Conservation (phyloP, 2,329 filamentous ascomycete genomes). For the Chaetomium globosum region DNA sequence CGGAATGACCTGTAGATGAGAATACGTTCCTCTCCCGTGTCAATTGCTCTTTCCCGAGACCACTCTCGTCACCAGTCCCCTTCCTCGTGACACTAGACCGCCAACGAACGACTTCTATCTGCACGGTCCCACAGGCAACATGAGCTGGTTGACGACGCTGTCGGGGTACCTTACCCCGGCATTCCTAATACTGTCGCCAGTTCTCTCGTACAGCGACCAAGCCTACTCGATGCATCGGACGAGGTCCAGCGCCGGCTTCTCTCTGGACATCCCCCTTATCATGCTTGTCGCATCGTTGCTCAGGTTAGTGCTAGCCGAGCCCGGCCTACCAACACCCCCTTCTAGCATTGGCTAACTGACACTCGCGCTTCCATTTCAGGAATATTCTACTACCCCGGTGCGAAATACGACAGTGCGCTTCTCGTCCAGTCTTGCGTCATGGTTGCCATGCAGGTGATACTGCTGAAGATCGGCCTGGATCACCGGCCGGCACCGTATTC, state of each 20-base stretch:
- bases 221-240: constrained; percentile 65
- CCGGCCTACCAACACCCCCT: neutral
- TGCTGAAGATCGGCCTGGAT: constrained; percentile 70
- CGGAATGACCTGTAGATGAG: constrained; percentile 20
- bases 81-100: neutral
- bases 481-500: constrained; percentile 62
- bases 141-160: constrained; percentile 52
- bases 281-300: constrained; percentile 71
- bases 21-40: neutral
- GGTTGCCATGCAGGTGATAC: constrained; percentile 63
- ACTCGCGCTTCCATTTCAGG: constrained; percentile 43
- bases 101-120: constrained; percentile 7
- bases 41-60: constrained; percentile 3
- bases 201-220: constrained; percentile 68
- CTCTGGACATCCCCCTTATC: constrained; percentile 70
- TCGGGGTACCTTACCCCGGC: constrained; percentile 63
- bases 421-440: constrained; percentile 68
- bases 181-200: constrained; percentile 65
- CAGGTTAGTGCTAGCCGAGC: constrained; percentile 49
- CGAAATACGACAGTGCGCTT: constrained; percentile 64
- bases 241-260: constrained; percentile 68
- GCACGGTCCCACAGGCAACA: constrained; percentile 27
- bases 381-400: constrained; percentile 72
- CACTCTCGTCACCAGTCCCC: constrained; percentile 1
- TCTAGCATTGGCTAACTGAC: constrained; percentile 17